Conservation (phyloP, 2,329 filamentous ascomycete species). For the Colletotrichum eremochloae region DNA sequence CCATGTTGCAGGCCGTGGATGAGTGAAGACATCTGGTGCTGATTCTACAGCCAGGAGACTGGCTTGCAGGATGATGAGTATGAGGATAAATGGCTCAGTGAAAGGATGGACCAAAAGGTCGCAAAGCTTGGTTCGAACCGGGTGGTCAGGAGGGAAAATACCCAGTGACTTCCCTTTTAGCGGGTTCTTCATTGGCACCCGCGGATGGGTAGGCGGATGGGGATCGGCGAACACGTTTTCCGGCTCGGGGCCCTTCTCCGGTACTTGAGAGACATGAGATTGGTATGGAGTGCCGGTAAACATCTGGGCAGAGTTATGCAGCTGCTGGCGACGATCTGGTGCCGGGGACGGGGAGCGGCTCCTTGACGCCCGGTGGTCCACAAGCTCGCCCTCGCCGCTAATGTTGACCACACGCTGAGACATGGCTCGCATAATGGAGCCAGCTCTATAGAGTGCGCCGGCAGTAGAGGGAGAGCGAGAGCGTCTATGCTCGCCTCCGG, state of each 20-base stretch:
- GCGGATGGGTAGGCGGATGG: conserved; percentile 49
- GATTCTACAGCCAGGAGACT: conserved; percentile 90
- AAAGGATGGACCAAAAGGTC: conserved; percentile 88
- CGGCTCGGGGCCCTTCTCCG: conserved; percentile 60
- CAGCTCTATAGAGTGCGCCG: conserved; percentile 75
- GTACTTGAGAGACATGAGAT: conserved; percentile 60
- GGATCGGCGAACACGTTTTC: conserved; percentile 50
- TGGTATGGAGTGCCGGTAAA: conserved; percentile 64
- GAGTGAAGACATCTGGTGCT: conserved; percentile 75
- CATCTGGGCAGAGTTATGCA: conserved; percentile 51
- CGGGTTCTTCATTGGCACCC: conserved; percentile 74
- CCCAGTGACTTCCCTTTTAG: conserved; percentile 88
- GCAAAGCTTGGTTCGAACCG: conserved; percentile 80
- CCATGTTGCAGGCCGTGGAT: conserved; percentile 74
- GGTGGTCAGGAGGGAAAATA: conserved; percentile 84
- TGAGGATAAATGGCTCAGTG: conserved; percentile 86
- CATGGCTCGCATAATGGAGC: conserved; percentile 86
- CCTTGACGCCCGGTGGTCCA: conserved; percentile 78
- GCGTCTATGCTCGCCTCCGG: conserved; percentile 61
- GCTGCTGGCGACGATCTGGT: conserved; percentile 65
- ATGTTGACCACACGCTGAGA: conserved; percentile 98
- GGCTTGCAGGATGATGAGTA: conserved; percentile 90
- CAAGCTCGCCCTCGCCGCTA: conserved; percentile 88
- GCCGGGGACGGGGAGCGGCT: conserved; percentile 70
- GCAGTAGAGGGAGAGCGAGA: conserved; percentile 75